phyloP scores from a whole-genome alignment of 768 basidiomycete species.

The Termitomyces sp. region DNA sequence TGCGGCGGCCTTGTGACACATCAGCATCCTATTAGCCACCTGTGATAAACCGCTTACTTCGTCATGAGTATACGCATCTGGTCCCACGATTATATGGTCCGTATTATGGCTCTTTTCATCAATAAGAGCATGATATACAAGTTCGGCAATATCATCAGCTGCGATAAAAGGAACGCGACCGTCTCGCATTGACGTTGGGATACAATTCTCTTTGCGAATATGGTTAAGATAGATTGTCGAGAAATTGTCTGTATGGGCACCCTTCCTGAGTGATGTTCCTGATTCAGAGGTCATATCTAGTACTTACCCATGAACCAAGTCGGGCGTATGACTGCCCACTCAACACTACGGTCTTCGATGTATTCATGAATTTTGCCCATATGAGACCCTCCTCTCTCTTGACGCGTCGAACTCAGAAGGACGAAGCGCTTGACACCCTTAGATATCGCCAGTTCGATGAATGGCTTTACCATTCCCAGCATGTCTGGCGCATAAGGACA shows the following conservation, averaged over 20 bases:
- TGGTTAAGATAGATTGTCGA: conserved; percentile 7
- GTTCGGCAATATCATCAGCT: conserved; percentile 28
- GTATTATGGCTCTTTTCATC: conserved; percentile 18
- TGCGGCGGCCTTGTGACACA: background rate
- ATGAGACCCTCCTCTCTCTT: conserved; percentile 17
- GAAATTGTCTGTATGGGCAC: conserved; percentile 6
- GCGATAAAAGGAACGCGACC: conserved; percentile 26
- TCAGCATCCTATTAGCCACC: background rate
- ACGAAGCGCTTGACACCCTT: conserved; percentile 30
- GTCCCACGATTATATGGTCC: conserved; percentile 12
- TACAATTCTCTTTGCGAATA: background rate
- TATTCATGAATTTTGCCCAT: conserved; percentile 30
- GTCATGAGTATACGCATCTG: conserved; percentile 23
- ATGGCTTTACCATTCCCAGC: conserved; percentile 19
- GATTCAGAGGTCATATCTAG: no score
- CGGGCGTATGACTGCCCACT: conserved; percentile 29
- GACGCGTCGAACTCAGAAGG: conserved; percentile 20
- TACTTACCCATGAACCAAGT: conserved; percentile 31
- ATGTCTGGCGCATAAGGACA: conserved; percentile 16
- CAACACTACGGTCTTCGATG: conserved; percentile 23
- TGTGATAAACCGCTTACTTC: conserved; percentile 16
- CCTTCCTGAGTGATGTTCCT: background rate
- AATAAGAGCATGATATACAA: conserved; percentile 22
- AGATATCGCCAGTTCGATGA: conserved; percentile 26
- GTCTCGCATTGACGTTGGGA: conserved; percentile 12